Conservation (phyloP, 192 early-diverging fungal genomes). For the Mortierella claussenii region DNA sequence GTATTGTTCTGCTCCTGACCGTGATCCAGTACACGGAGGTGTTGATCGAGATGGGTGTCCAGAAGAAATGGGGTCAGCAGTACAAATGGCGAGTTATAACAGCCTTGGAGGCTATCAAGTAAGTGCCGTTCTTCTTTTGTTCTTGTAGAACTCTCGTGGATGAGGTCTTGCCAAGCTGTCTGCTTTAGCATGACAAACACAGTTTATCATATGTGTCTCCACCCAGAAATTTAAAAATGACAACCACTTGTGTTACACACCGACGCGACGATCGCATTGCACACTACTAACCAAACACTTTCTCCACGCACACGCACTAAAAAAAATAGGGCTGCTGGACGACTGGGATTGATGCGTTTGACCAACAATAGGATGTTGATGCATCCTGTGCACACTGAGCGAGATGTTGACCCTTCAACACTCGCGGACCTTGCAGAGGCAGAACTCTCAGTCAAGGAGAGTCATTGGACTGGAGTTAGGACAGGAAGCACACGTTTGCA, state of each 20-base stretch:
- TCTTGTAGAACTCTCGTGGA: too few relatives aligned
- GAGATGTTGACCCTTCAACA: conserved; percentile 70
- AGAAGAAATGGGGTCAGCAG: conserved; percentile 70
- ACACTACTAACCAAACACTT: too few relatives aligned
- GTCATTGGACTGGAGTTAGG: conserved; percentile 55
- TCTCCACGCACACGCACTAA: too few relatives aligned
- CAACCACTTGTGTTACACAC: conserved; percentile 45
- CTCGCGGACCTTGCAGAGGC: conserved; percentile 42
- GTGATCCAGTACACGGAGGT: conserved; percentile 79
- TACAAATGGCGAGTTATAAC: conserved; percentile 69
- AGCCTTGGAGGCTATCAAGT: conserved; percentile 76
- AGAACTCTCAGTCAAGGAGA: conserved; percentile 27
- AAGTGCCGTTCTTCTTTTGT: too few relatives aligned
- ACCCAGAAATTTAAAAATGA: too few relatives aligned
- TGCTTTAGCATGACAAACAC: conserved; percentile 9
- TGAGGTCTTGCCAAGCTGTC: not conserved
- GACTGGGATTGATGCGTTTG: conserved; percentile 60
- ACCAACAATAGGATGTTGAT: conserved; percentile 69
- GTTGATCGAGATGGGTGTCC: conserved; percentile 81
- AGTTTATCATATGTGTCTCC: too few relatives aligned
- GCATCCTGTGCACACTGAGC: conserved; percentile 68
- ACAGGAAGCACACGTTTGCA: conserved; percentile 47
- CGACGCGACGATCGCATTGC: conserved; percentile 17
- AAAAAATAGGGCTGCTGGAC: conserved; percentile 47
- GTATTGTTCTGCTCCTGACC: conserved; percentile 71